Base-by-base conservation (phyloP, 2,329 filamentous ascomycete species). In the Hymenoscyphus fructigenus region DNA sequence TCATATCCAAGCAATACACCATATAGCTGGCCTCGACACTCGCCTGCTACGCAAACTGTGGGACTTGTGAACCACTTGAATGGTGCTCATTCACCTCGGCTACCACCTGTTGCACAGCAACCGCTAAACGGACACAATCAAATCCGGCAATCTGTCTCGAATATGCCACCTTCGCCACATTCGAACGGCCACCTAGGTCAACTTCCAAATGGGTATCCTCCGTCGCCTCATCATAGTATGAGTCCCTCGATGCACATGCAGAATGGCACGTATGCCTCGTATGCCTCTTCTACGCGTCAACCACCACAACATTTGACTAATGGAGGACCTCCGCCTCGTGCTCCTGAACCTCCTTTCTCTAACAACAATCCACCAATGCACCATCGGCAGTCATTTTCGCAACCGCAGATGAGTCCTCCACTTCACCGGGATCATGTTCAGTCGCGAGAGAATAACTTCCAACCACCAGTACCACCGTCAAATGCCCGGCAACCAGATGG, bases 21-120 rank as follows among this genome's bases (percentile, higher is more conserved):
- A 53, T 83, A 79, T 71, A 83, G 83, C 64, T 87, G 85, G 81
- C 80, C 82, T 62, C 81, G 82, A 23, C 79, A 80, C 15, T 76
- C 82, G 23, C 81, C 82, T 38, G 82, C 82, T 61, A 81, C 83
- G 66, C 79, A 80, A 53, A 61, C 57, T 47, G 64, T 65, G 44
- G 79, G 84, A 3, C 76, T 80, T 41, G 74, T 80, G 32, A 80
- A 81, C 61, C 80, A 84, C 53, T 71, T 85, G 57, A 87, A 85
- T 70, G 82, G 83, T 41, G 69, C 67, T 57, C 73, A 70, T 44
- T 73, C 74, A 7, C 73, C 74, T 60, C 68, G 64, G 12, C 60
- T 66, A n/a, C 64, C 64, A 60, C 50, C 66, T 38, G 83, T 72
- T 56, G 69, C 68, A 41, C 36, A 38, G 36, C 36, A 38, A 38